A percentile compares a stretch with the other conserved stretches of the same genome.
Evolutionary conservation across 306 rosid species (phyloP).

Genomic region (Medicago arabica): DNA sequence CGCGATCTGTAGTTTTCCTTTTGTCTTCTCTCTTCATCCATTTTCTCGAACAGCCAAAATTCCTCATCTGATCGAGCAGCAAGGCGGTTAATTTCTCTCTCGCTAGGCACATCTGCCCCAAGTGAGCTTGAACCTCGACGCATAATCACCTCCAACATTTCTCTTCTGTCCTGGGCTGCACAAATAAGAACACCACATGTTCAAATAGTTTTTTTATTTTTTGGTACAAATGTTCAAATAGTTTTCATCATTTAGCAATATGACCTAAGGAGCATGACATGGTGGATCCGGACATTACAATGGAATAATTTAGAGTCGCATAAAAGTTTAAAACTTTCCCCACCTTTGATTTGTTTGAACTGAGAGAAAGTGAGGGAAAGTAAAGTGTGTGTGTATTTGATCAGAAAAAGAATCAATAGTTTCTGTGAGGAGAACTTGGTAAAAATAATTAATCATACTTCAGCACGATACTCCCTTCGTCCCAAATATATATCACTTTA

Average conservation of each 20-base stretch:
- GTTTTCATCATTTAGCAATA: slow-evolving; percentile 17
- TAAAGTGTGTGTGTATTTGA: neutral
- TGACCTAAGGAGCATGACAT: slow-evolving; percentile 16
- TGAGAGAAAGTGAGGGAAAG: slow-evolving; percentile 5
- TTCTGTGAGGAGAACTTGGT: slow-evolving; percentile 7
- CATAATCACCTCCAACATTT: slow-evolving; percentile 97
- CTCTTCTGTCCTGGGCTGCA: slow-evolving; percentile 99
- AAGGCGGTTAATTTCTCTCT: slow-evolving; percentile 98
- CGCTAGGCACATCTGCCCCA: slow-evolving; percentile 97
- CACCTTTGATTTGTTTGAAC: slow-evolving; percentile 18
- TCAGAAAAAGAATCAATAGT: neutral
- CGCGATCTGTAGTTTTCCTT: slow-evolving; percentile 95
- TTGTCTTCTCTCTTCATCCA: slow-evolving; percentile 97
- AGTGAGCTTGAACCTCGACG: slow-evolving; percentile 96
- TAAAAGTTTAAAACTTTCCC: slow-evolving; percentile 18
- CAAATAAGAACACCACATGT: slow-evolving; percentile 30
- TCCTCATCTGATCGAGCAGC: slow-evolving; percentile 97
- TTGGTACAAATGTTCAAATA: slow-evolving; percentile 24
- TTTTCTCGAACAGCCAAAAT: slow-evolving; percentile 94
- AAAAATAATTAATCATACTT: slow-evolving; percentile 4
- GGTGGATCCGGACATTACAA: neutral
- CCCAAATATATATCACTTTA: neutral
- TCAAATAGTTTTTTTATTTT: slow-evolving; percentile 28
- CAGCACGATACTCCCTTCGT: neutral
- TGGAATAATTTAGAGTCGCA: slow-evolving; percentile 4